Evolutionary conservation across 2,329 filamentous ascomycete genomes (phyloP), one percentile per base, ranked within the genome.

Genomic region (Fusarium marasasianum): DNA sequence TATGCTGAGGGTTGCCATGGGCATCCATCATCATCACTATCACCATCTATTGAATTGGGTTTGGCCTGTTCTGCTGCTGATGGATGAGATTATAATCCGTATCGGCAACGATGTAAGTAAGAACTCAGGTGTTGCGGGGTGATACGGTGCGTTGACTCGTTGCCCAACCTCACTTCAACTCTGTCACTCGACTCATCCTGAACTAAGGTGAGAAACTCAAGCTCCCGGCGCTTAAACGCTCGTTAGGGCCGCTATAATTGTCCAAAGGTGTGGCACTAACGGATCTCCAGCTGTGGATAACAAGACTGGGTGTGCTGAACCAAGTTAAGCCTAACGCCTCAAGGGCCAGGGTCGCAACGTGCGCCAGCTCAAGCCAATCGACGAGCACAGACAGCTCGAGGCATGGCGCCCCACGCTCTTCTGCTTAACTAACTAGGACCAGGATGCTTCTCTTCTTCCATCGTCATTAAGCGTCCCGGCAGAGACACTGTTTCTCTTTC

Each of bases 191-290:
- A 45, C 57, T 53, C 67, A 65, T 45, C 44, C 38, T 51, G 40
- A 47, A 31, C 40, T 31, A 53, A 68, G 41, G 44, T 67, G 65
- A 62, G 66, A 62, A 77, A 72, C 72, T 77, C 75, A 60, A 75
- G 73, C 72, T 77, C 73, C 74, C 75, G 75, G 78, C 78, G 78
- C 78, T 77, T 79, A 79, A 68, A 63, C 64, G 71, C 66, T 72
- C 71, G 71, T 61, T 60, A 74, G 40, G 62, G 71, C 68, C 75
- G 69, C 79, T 80, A 80, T 80, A 79, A 78, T 79, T 78, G 76
- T 75, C 69, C 64, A 58, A 37, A 69, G 73, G 75, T 69, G 66
- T 70, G 69, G 31, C 63, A 57, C 56, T 69, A 72, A 71, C n/a
- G 26, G 62, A 71, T 61, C 65, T 60, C 59, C 45, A 58, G 45